Evolutionary conservation across 2,329 filamentous ascomycete genomes (phyloP).

Genomic region (Botrytis byssoidea): DNA sequence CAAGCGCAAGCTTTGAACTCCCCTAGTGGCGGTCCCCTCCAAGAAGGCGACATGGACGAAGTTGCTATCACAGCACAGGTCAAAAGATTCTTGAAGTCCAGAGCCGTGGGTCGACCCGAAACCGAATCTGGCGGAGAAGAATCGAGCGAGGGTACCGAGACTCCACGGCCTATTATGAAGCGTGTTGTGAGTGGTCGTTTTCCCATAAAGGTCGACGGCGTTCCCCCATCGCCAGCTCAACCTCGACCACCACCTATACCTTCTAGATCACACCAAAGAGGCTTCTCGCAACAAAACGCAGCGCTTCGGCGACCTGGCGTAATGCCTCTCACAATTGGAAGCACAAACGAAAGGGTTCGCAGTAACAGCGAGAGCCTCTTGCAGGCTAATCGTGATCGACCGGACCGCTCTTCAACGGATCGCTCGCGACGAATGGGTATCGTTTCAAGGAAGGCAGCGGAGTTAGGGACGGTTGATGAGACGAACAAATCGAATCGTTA

Average conservation of each 20-base stretch:
- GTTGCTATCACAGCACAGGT: slow-evolving; percentile 59
- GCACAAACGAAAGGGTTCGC: slow-evolving; percentile 63
- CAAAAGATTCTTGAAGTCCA: slow-evolving; percentile 58
- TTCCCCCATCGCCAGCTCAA: slow-evolving; percentile 68
- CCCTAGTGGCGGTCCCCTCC: slow-evolving; percentile 50
- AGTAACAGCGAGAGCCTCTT: slow-evolving; percentile 64
- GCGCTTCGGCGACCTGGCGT: slow-evolving; percentile 67
- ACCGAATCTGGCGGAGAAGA: slow-evolving; percentile 59
- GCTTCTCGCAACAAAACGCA: slow-evolving; percentile 64
- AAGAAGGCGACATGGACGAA: slow-evolving; percentile 62
- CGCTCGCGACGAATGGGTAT: slow-evolving; percentile 64
- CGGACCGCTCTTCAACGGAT: slow-evolving; percentile 44
- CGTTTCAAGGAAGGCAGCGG: slow-evolving; percentile 57
- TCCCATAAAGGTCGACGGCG: slow-evolving; percentile 70
- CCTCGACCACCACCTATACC: slow-evolving; percentile 74
- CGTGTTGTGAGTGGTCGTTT: slow-evolving; percentile 64
- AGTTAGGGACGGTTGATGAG: slow-evolving; percentile 63
- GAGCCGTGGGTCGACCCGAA: slow-evolving; percentile 50
- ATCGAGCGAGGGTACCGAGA: slow-evolving; percentile 73
- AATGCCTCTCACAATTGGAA: slow-evolving; percentile 69
- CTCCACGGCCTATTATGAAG: slow-evolving; percentile 63
- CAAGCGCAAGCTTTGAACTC: slow-evolving; percentile 57
- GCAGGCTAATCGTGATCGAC: slow-evolving; percentile 44
- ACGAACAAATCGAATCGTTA: slow-evolving; percentile 57
- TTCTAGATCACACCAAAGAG: slow-evolving; percentile 75